Evolutionary conservation across 352 stramenopile species (phyloP).

Genomic region (Saprolegnia parasitica): DNA sequence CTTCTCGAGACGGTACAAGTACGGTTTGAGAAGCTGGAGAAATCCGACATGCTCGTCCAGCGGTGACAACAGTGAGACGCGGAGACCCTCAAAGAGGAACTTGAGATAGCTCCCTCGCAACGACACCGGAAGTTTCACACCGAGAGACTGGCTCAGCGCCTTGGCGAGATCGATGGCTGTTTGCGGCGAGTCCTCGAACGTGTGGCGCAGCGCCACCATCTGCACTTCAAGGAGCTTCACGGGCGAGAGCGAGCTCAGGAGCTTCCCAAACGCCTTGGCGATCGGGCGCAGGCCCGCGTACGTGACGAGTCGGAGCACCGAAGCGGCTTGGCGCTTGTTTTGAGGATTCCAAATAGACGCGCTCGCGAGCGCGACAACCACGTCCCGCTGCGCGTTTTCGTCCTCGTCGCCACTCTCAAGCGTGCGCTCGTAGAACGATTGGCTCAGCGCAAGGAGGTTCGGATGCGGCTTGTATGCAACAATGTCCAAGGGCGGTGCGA

Average conservation of each 20-base stretch:
- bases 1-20: constrained; percentile 66
- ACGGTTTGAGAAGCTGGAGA: constrained; percentile 59
- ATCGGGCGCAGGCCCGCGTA: constrained; percentile 45
- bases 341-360: constrained; percentile 76
- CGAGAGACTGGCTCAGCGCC: constrained; percentile 74
- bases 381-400: constrained; percentile 36
- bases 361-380: constrained; percentile 63
- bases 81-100: constrained; percentile 77
- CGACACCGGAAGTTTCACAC: constrained; percentile 60
- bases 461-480: constrained; percentile 69
- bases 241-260: constrained; percentile 66
- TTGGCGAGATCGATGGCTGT: constrained; percentile 62
- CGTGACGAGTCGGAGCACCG: constrained; percentile 64
- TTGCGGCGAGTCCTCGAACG: constrained; percentile 64
- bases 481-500: constrained; percentile 46
- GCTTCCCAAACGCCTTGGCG: constrained; percentile 75
- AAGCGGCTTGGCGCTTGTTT: constrained; percentile 73
- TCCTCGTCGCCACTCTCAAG: constrained; percentile 58
- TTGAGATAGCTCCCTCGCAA: constrained; percentile 72
- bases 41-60: constrained; percentile 55
- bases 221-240: constrained; percentile 85
- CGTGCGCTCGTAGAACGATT: constrained; percentile 80
- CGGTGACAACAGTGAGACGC: constrained; percentile 54
- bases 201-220: constrained; percentile 73
- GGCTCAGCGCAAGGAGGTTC: constrained; percentile 58